Evolutionary conservation across 495 filamentous ascomycete species (phyloP), one percentile per base, ranked within the genome.

Genomic region (Hyphodiscus hymeniophilus): DNA sequence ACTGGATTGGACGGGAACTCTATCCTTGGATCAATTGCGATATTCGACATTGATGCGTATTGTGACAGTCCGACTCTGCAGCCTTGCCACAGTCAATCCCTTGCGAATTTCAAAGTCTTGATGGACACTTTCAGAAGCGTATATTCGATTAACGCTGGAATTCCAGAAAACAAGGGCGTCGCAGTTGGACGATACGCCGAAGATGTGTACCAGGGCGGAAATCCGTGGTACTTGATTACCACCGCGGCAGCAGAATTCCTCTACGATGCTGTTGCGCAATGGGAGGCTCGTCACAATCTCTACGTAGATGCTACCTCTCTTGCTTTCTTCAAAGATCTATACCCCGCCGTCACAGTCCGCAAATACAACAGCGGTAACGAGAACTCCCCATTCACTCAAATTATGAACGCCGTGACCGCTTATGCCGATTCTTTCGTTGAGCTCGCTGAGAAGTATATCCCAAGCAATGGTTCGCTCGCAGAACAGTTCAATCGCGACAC

Each of bases 101-200:
- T 76, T 8, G 66, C 71, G 4, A 75, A 69, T 42, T 71, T 72
- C 55, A 76, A 75, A 56, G 63, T 62, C 3, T 54, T 66, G 15
- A 66, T 69, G 5, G 74, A 76, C 51, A 67, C 70, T 11, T 76
- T 77, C 60, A 56, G 62, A 44, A 18, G 30, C 11, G 54, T 38
- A 43, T 81, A 79, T 54, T 44, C 63, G 0, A 63, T 81, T 49
- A 81, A 81, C 54, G 54, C 58, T 7, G 57, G 61, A 3, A 64
- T 56, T 7, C 38, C 60, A 3, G 51, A 61, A 8, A 67, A 72
- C 1, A 54, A 64, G 15, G 78, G 73, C 5, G 70, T 75, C 20
- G 74, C 78, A 10, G 64, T 81, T n/a, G 81, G 81, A 11, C 60
- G 81, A 13, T 85, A 85, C 50, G 53, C 75, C 0, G 77, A 81